These are phyloP conservation scores for Biscutella laevigata DNA, from an alignment of 441 rosid species.

Conservation along the genomic window DNA sequence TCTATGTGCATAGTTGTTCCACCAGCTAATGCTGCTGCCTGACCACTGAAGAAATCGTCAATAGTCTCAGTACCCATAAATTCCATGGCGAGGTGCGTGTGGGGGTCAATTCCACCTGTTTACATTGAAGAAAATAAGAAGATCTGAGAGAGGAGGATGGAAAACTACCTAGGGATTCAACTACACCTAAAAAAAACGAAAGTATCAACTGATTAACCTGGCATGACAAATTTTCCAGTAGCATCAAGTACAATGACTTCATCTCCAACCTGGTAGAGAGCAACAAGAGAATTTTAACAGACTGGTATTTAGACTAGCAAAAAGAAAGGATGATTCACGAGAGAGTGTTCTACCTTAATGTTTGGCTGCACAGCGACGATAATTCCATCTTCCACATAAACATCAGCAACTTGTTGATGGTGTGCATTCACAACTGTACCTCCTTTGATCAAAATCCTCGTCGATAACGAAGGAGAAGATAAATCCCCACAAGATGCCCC, in stretches of 20 bases:
- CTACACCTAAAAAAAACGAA: too few species aligned
- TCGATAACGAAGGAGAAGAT: too few species aligned
- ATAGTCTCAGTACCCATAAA: slow-evolving; percentile 67
- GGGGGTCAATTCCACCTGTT: slow-evolving; percentile 95
- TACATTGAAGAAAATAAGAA: background rate
- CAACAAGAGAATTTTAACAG: background rate
- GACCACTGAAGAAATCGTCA: slow-evolving; percentile 95
- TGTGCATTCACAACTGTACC: slow-evolving; percentile 90
- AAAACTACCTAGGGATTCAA: slow-evolving; percentile 6
- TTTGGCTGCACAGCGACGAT: slow-evolving; percentile 64
- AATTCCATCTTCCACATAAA: slow-evolving; percentile 73
- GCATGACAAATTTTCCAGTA: slow-evolving; percentile 87
- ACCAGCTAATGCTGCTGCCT: slow-evolving; percentile 97
- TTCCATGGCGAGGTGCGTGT: slow-evolving; percentile 77
- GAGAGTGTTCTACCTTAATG: slow-evolving; percentile 39
- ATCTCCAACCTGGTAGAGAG: slow-evolving; percentile 55
- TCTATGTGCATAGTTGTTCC: slow-evolving; percentile 98
- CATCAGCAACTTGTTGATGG: slow-evolving; percentile 74
- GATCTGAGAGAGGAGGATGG: background rate
- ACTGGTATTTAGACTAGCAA: background rate
- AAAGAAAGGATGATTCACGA: background rate
- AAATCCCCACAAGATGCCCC: slow-evolving; percentile 38
- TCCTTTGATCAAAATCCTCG: slow-evolving; percentile 77
- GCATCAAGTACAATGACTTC: slow-evolving; percentile 83
- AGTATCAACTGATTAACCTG: slow-evolving; percentile 42